A percentile compares a stretch with the other conserved stretches of the same genome.
Conservation (phyloP, 2,329 filamentous ascomycete genomes). For the Colletotrichum sp. region DNA sequence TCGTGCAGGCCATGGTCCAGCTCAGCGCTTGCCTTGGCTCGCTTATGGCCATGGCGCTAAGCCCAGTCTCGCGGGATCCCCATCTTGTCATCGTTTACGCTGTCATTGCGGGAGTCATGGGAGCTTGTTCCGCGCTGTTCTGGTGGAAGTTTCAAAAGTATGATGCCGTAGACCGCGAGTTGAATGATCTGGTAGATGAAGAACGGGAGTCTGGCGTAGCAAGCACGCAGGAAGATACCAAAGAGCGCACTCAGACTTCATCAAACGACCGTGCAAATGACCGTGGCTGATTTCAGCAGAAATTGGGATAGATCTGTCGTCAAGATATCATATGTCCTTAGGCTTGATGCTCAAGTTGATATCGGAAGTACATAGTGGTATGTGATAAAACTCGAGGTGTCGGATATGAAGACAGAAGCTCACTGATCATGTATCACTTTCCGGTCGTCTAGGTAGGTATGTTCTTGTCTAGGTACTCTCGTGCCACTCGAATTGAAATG, state of each 20-base stretch:
- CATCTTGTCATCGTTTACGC: background rate
- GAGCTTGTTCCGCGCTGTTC: background rate
- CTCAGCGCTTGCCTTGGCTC: constrained; percentile 19
- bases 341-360: background rate
- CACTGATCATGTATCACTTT: background rate
- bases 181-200: background rate
- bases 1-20: constrained; percentile 32
- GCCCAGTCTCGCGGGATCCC: background rate
- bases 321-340: background rate
- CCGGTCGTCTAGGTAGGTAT: background rate
- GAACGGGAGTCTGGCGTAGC: background rate
- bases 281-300: background rate
- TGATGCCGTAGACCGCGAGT: background rate
- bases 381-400: background rate
- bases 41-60: background rate
- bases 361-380: background rate
- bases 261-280: no score
- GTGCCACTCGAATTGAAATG: rapidly evolving
- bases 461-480: background rate
- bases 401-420: background rate
- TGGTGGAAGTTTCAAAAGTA: background rate
- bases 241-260: background rate
- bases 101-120: background rate
- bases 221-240: background rate
- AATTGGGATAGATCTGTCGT: background rate